Evolutionary conservation across 345 rosid genomes (phyloP).

Genomic region (Adansonia digitata): DNA sequence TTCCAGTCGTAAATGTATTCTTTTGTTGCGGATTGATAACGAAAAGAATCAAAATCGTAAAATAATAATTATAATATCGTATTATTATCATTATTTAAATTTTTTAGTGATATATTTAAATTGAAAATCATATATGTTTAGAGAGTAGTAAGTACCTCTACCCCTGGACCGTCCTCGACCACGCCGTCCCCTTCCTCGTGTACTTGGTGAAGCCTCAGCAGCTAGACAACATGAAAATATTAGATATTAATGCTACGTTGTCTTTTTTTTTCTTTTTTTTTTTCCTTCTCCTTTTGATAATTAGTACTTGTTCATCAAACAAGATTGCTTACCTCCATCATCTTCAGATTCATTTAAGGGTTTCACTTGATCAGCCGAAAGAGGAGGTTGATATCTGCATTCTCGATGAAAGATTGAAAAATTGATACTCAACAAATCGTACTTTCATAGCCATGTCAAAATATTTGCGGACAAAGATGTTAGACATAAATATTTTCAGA

Average conservation of each 20-base stretch:
- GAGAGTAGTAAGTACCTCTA: conserved; percentile 26
- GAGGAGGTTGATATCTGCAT: conserved; percentile 34
- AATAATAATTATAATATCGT: too few species aligned
- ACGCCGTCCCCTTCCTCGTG: conserved; percentile 23
- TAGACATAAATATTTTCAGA: too few species aligned
- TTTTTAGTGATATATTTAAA: too few species aligned
- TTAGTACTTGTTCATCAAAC: neutral
- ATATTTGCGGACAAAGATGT: neutral
- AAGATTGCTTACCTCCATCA: conserved; percentile 23
- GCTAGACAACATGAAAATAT: conserved; percentile 1
- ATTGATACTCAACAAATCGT: neutral
- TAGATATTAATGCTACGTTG: neutral
- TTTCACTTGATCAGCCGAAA: conserved; percentile 33
- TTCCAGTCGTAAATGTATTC: too few species aligned
- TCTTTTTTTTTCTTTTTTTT: neutral
- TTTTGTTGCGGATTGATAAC: too few species aligned
- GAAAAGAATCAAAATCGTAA: too few species aligned
- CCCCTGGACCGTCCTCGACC: conserved; percentile 34
- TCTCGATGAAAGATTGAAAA: neutral
- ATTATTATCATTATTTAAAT: too few species aligned
- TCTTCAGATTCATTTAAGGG: conserved; percentile 31
- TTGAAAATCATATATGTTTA: neutral
- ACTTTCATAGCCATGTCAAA: neutral
- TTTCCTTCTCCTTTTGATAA: neutral
- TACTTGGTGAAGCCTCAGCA: conserved; percentile 22